Evolutionary conservation across 306 rosid genomes (phyloP).

Genomic region (Castanea mollissima): DNA sequence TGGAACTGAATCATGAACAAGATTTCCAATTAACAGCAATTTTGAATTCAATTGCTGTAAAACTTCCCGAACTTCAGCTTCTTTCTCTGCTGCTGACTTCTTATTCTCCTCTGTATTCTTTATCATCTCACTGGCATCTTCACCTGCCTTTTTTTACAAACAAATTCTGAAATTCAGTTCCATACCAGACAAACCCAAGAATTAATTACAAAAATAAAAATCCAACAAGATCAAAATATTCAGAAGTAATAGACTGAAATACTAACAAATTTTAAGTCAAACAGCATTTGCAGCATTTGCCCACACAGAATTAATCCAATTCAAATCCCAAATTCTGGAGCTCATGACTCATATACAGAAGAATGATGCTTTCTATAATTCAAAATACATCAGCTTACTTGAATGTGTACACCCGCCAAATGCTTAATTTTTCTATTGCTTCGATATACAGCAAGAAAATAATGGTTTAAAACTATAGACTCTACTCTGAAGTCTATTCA

Average conservation of each 20-base stretch:
- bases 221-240: background rate
- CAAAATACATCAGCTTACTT: background rate
- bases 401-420: too few species aligned
- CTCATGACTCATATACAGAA: background rate
- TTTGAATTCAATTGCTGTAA: conserved; percentile 45
- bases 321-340: background rate
- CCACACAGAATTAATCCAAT: background rate
- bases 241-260: too few species aligned
- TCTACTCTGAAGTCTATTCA: background rate
- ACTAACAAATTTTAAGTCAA: background rate
- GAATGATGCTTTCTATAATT: too few species aligned
- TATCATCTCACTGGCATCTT: conserved; percentile 57
- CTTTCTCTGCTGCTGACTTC: conserved; percentile 62
- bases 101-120: conserved; percentile 62
- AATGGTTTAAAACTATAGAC: background rate
- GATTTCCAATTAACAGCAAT: conserved; percentile 81
- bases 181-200: background rate
- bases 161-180: background rate
- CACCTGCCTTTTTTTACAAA: conserved; percentile 36
- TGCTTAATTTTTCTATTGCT: background rate
- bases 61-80: conserved; percentile 69
- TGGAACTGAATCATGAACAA: conserved; percentile 88
- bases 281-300: background rate
- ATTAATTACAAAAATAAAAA: background rate
- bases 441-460: background rate